A percentile compares a stretch with the other conserved stretches of the same genome.
Evolutionary conservation across 208 protist genomes (phyloP).

Genomic region (Leptomonas seymouri): DNA sequence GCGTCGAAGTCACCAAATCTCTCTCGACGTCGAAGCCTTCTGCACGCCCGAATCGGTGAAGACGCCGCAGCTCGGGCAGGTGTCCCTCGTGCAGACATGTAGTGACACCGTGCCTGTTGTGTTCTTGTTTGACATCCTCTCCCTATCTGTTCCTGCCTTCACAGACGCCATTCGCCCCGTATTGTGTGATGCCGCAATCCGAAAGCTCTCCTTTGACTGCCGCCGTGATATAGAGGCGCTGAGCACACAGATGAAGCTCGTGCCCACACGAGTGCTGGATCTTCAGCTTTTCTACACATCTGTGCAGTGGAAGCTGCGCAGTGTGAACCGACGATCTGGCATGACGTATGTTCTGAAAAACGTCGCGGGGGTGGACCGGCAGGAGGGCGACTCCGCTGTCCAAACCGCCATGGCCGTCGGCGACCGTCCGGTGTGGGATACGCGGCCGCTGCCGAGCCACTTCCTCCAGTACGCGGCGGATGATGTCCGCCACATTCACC

Average conservation of each 20-base stretch:
- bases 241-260: conserved; percentile 73
- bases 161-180: conserved; percentile 38
- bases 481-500: conserved; percentile 88
- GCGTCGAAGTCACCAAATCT: conserved; percentile 43
- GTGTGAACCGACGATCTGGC: conserved; percentile 80
- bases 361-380: conserved; percentile 63
- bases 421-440: conserved; percentile 87
- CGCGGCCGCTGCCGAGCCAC: conserved; percentile 83
- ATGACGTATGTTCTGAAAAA: conserved; percentile 86
- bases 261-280: conserved; percentile 65
- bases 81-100: conserved; percentile 88
- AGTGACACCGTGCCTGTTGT: conserved; percentile 58
- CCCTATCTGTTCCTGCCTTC: conserved; percentile 47
- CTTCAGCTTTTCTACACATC: conserved; percentile 87
- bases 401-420: conserved; percentile 86
- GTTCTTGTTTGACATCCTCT: conserved; percentile 88
- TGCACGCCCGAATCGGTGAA: conserved; percentile 52
- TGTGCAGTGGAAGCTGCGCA: conserved; percentile 82
- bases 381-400: conserved; percentile 79
- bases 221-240: conserved; percentile 90
- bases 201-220: conserved; percentile 90
- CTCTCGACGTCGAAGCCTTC: conserved; percentile 88
- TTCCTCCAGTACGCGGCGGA: conserved; percentile 90
- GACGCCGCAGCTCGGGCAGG: conserved; percentile 67
- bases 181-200: conserved; percentile 44